phyloP scores from a whole-genome alignment of 352 stramenopile species.

The Phytophthora boehmeriae region DNA sequence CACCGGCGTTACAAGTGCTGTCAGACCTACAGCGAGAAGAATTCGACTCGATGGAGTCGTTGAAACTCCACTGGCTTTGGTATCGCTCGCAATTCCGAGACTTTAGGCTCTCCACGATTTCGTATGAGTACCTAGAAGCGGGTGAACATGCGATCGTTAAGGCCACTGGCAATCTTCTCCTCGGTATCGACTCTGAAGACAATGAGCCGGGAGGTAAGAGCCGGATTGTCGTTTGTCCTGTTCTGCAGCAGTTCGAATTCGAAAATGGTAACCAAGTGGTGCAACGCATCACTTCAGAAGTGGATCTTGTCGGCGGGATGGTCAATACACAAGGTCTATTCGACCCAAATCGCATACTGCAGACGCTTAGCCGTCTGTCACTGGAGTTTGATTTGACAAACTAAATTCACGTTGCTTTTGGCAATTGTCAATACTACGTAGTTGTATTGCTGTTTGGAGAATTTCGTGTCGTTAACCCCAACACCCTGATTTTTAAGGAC shows the following conservation, averaged over 20 bases:
- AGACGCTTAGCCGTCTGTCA: slow-evolving; percentile 18
- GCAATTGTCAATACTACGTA: too few relatives aligned
- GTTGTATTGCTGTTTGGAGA: too few relatives aligned
- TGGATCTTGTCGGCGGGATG: slow-evolving; percentile 45
- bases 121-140: slow-evolving; percentile 31
- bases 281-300: slow-evolving; percentile 50
- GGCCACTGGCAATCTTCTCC: slow-evolving; percentile 26
- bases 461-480: too few relatives aligned
- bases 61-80: slow-evolving; percentile 48
- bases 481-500: too few relatives aligned
- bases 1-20: slow-evolving; percentile 31
- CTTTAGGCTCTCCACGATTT: slow-evolving; percentile 43
- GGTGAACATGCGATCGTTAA: slow-evolving; percentile 42
- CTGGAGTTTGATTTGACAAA: too few relatives aligned
- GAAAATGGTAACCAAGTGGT: slow-evolving; percentile 25
- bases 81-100: slow-evolving; percentile 50
- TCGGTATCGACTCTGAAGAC: slow-evolving; percentile 19
- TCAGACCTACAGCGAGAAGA: slow-evolving; percentile 41
- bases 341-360: slow-evolving; percentile 25
- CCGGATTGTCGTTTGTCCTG: slow-evolving; percentile 30
- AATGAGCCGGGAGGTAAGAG: slow-evolving; percentile 1
- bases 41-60: slow-evolving; percentile 43
- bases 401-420: too few relatives aligned
- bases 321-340: slow-evolving; percentile 14
- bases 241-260: slow-evolving; percentile 56